Conservation (phyloP, 164 flowering plant species). For the Berberis thunbergii region DNA sequence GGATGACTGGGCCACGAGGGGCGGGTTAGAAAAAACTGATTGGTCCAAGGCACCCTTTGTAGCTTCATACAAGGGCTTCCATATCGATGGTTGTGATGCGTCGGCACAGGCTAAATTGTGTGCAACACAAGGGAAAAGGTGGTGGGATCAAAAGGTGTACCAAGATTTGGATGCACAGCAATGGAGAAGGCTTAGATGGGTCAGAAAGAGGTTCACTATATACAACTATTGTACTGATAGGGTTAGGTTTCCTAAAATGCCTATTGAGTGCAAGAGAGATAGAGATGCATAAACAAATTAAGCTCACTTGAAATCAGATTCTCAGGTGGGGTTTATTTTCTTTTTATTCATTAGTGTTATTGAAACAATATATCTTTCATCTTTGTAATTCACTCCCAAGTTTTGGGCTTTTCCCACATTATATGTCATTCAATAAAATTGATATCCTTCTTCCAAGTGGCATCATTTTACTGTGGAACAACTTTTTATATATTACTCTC, state of each 20-base stretch:
- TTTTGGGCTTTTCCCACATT: too few species aligned
- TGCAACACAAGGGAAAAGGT: slow-evolving; percentile 16
- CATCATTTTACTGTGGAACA: too few species aligned
- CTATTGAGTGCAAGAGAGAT: slow-evolving; percentile 23
- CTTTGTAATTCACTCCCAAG: too few species aligned
- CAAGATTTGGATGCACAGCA: slow-evolving; percentile 21
- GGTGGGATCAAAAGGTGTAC: slow-evolving; percentile 29
- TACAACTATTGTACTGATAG: slow-evolving; percentile 25
- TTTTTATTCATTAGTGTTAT: too few species aligned
- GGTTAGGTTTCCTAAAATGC: slow-evolving; percentile 12
- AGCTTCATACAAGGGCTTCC: slow-evolving; percentile 30
- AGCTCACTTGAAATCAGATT: neutral
- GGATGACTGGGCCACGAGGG: slow-evolving; percentile 45
- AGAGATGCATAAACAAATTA: slow-evolving; percentile 7
- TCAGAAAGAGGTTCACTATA: slow-evolving; percentile 17
- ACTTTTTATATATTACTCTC: too few species aligned
- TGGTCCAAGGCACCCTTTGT: slow-evolving; percentile 41
- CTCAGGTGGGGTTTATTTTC: too few species aligned
- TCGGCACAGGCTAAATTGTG: slow-evolving; percentile 14
- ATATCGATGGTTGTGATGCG: slow-evolving; percentile 37
- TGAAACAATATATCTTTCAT: too few species aligned
- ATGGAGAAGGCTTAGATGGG: slow-evolving; percentile 15
- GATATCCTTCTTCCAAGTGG: too few species aligned
- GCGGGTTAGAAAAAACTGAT: slow-evolving; percentile 37
- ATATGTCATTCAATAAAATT: too few species aligned